phyloP scores from a whole-genome alignment of 2,329 filamentous ascomycete genomes.

The Ambrosiella cleistominuta region DNA sequence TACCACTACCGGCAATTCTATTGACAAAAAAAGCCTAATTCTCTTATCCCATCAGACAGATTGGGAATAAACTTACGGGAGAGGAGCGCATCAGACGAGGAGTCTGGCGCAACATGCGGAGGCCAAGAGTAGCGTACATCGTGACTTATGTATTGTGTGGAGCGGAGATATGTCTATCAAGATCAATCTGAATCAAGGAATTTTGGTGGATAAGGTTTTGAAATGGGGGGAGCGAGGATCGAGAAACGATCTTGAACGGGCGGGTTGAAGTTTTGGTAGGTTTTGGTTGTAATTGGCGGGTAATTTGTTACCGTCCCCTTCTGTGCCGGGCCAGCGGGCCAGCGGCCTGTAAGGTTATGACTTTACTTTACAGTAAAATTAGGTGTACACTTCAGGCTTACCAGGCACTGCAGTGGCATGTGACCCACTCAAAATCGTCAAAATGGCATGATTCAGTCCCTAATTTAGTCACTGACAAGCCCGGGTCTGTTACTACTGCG shows the following conservation, averaged over 20 bases:
- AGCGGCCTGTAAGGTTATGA: background rate
- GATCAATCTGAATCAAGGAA: constrained; percentile 13
- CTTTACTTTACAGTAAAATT: background rate
- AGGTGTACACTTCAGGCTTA: background rate
- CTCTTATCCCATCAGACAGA: background rate
- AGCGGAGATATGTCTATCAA: constrained; percentile 8
- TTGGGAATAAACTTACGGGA: constrained; percentile 42
- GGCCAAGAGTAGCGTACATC: constrained; percentile 48
- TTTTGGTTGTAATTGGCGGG: background rate
- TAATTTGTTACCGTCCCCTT: background rate
- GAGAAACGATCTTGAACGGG: background rate
- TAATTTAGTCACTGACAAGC: background rate
- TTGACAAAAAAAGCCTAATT: background rate
- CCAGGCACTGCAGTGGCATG: background rate
- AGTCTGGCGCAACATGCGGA: constrained; percentile 51
- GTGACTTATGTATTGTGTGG: constrained; percentile 19
- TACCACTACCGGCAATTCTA: background rate
- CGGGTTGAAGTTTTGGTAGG: background rate
- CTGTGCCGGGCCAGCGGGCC: constrained; percentile 1
- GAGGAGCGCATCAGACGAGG: constrained; percentile 50
- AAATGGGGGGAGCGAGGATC: background rate
- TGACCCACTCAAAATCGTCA: background rate
- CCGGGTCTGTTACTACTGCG: background rate
- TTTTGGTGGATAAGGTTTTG: background rate
- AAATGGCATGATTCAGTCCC: constrained; percentile 4